phyloP scores from a whole-genome alignment of 2,329 filamentous ascomycete genomes.

The Dactylonectria macrodidyma region DNA sequence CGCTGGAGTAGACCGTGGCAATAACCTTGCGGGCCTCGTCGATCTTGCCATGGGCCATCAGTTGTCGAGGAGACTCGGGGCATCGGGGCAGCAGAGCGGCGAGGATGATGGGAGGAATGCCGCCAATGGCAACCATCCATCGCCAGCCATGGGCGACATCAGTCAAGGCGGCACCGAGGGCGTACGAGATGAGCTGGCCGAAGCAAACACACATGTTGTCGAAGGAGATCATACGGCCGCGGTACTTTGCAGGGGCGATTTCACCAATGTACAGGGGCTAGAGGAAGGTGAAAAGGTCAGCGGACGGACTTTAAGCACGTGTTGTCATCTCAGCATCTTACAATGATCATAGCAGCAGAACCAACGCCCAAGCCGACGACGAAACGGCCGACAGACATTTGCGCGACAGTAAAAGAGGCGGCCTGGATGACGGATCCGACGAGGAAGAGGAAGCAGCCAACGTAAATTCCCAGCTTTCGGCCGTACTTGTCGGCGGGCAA shows the following conservation, averaged over 20 bases:
- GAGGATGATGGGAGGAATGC: slow-evolving; percentile 59
- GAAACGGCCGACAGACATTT: slow-evolving; percentile 50
- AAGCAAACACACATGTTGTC: slow-evolving; percentile 62
- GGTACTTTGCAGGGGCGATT: slow-evolving; percentile 62
- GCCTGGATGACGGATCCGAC: slow-evolving; percentile 38
- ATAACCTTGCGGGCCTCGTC: slow-evolving; percentile 57
- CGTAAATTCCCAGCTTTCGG: slow-evolving; percentile 38
- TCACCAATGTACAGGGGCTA: slow-evolving; percentile 61
- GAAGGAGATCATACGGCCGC: slow-evolving; percentile 63
- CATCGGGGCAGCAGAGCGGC: slow-evolving; percentile 57
- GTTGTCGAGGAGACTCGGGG: slow-evolving; percentile 62
- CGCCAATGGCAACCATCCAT: slow-evolving; percentile 63
- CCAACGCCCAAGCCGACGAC: slow-evolving; percentile 64
- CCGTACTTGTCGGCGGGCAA: slow-evolving; percentile 39
- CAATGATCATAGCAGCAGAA: slow-evolving; percentile 61
- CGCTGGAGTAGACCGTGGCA: slow-evolving; percentile 56
- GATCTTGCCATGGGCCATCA: slow-evolving; percentile 56
- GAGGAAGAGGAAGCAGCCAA: slow-evolving; percentile 39
- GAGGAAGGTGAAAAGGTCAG: background rate
- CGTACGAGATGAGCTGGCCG: slow-evolving; percentile 57
- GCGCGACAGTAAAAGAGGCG: slow-evolving; percentile 34
- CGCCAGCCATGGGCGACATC: slow-evolving; percentile 60
- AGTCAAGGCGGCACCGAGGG: slow-evolving; percentile 56
- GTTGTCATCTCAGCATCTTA: background rate
- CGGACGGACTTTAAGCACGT: background rate